Evolutionary conservation across 768 basidiomycete species (phyloP), one percentile per base, ranked within the genome.

Genomic region (Tricholomella constricta): DNA sequence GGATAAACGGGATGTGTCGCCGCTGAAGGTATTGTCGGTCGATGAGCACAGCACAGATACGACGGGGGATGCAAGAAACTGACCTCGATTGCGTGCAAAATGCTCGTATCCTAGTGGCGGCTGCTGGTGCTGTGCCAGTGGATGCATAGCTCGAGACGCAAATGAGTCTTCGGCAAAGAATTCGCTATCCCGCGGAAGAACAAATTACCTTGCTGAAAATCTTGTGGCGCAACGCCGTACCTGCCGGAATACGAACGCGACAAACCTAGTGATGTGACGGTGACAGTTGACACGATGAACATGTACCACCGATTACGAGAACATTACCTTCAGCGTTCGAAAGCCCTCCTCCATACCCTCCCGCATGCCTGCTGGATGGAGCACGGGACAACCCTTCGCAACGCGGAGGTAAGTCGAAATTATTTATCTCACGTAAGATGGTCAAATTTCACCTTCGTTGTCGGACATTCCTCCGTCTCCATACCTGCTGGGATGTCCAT

Each of bases 1-100:
- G 47, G 47, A 35, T 49, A 29, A 31, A 51, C 36, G 15, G 56
- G 50, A 31, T 57, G 37, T 19, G 51, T 45, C 35, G 49, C 36
- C 3, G 36, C 48, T 55, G 22, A n/a, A 45, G 22, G 31, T 32
- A 32, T 32, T 4, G 14, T 10, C 15, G 17, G 15, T 20, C n/a
- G n/a, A n/a, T n/a, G n/a, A 25, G 31, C 4, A 11, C 2, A n/a
- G 6, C 6, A 5, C 7, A 1, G 17, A 11, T 3, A 31, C 12
- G 6, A 31, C 34, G 40, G 17, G 37, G 6, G 34, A 34, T 1
- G 22, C 2, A 6, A 1, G n/a, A 8, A 36, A n/a, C 17, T 25
- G 23, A 51, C 49, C 40, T 51, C 41, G 49, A 32, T 29, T 17
- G 22, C 41, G 49, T 3, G 12, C 49, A 7, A 41, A 32, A n/a